These are phyloP conservation scores for Aspergillus baeticus DNA, from an alignment of 495 filamentous ascomycete species.

Conservation along the genomic window DNA sequence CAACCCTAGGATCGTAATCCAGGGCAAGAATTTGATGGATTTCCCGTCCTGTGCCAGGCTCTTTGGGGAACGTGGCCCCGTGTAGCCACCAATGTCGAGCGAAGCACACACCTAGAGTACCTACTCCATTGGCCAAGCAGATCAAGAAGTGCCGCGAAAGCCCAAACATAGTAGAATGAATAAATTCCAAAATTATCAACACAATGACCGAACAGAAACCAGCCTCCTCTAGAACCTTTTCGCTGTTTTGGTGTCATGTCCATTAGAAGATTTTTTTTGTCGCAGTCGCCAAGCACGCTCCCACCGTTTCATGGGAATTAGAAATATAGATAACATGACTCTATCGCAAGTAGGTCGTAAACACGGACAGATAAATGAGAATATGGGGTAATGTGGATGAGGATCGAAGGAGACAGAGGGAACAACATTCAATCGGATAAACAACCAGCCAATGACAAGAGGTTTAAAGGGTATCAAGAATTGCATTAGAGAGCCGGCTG, in stretches of 20 bases:
- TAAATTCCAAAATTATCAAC: constrained; percentile 14
- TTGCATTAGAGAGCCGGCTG: constrained; percentile 35
- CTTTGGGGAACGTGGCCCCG: too few species aligned
- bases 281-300: background rate
- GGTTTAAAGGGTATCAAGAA: constrained; percentile 48
- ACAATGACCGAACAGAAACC: constrained; percentile 9
- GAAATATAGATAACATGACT: constrained; percentile 1
- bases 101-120: too few species aligned
- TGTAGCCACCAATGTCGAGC: too few species aligned
- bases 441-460: constrained; percentile 38
- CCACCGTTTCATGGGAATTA: constrained; percentile 7
- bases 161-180: background rate
- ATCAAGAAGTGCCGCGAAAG: too few species aligned
- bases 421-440: constrained; percentile 25
- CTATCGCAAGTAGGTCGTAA: constrained; percentile 10
- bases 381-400: background rate
- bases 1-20: too few species aligned
- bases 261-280: constrained; percentile 1
- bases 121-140: too few species aligned
- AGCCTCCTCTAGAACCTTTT: constrained; percentile 4
- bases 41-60: too few species aligned
- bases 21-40: too few species aligned
- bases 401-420: constrained; percentile 7
- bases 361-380: background rate
- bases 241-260: background rate